A percentile compares a stretch with the other conserved stretches of the same genome.
Conservation (phyloP, 768 basidiomycete species). For the Suillus paluster region DNA sequence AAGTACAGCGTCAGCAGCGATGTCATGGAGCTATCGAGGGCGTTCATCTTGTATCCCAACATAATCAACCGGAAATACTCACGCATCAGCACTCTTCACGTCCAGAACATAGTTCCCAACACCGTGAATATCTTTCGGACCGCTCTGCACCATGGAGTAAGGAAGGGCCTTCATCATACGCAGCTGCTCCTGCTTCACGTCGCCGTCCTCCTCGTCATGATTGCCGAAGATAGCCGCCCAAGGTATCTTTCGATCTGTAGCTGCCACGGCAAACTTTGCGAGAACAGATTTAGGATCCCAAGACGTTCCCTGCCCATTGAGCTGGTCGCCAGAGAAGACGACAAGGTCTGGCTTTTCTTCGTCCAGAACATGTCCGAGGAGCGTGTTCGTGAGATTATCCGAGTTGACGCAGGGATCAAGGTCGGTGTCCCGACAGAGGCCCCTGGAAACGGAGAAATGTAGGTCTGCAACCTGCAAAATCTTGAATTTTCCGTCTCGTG, state of each 20-base stretch:
- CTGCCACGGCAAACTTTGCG: constrained; percentile 84
- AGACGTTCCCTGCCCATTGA: constrained; percentile 88
- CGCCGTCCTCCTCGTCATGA: constrained; percentile 82
- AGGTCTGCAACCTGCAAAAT: constrained; percentile 92
- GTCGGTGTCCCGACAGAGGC: constrained; percentile 74
- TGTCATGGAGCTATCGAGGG: constrained; percentile 68
- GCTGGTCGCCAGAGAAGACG: constrained; percentile 91
- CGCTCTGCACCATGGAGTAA: constrained; percentile 80
- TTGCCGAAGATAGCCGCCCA: constrained; percentile 97
- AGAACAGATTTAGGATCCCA: constrained; percentile 91
- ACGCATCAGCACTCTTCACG: constrained; percentile 84
- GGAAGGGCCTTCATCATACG: constrained; percentile 78
- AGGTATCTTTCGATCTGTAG: constrained; percentile 75
- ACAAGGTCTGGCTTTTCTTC: constrained; percentile 88
- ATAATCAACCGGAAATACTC: constrained; percentile 36
- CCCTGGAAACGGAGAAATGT: constrained; percentile 85
- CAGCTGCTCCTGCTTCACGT: constrained; percentile 66
- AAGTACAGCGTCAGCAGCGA: constrained; percentile 92
- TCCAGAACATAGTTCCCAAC: constrained; percentile 92
- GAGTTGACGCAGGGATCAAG: constrained; percentile 58
- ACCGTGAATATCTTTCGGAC: constrained; percentile 85
- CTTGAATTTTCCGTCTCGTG: constrained; percentile 82
- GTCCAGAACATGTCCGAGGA: constrained; percentile 74
- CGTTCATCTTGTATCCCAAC: constrained; percentile 11
- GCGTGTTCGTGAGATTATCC: constrained; percentile 78